Evolutionary conservation across 495 filamentous ascomycete species (phyloP), one percentile per base, ranked within the genome.

Genomic region (Daldinia grandis): DNA sequence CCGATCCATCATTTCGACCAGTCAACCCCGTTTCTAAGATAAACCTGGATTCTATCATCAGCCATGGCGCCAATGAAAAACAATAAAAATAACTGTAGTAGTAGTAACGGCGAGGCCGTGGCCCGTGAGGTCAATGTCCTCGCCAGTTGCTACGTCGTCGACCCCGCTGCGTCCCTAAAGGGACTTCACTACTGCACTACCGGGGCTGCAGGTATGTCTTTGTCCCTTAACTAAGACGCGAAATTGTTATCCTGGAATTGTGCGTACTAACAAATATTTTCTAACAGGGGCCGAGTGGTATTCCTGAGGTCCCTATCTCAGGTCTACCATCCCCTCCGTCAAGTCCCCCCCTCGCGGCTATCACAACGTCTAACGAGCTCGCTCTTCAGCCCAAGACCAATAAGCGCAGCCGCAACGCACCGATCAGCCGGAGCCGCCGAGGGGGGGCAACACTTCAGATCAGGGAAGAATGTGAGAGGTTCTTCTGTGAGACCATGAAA

Each of bases 391-490:
- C 80, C 69, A 86, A 86, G 77, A 79, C 74, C 74, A 71, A 78
- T 70, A 71, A 78, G 72, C 74, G 76, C 72, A 72, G 67, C 78
- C 67, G 40, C 68, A 75, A 69, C 72, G 64, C 59, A 68, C 79
- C 76, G 64, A 75, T 74, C 70, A 80, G 77, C 71, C 80, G 74
- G 49, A 77, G 82, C 78, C 82, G 88, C 77, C 87, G 87, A 87
- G 90, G 89, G 91, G 94, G 93, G 92, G 94, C 94, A 88, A 87
- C 91, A 90, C 88, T 93, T 82, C 89, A 88, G 84, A 97, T 98
- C 86, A 92, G 90, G 93, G 94, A 88, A 93, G 93, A 97, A 92
- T 96, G 94, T 98, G 94, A 97, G 94, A 98, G 94, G 83, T 94
- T 98, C 87, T 95, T 98, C 87, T 98, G 94, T 86, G 92, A 94